Conservation (phyloP, 345 rosid species). For the Zanthoxylum bungeanum region DNA sequence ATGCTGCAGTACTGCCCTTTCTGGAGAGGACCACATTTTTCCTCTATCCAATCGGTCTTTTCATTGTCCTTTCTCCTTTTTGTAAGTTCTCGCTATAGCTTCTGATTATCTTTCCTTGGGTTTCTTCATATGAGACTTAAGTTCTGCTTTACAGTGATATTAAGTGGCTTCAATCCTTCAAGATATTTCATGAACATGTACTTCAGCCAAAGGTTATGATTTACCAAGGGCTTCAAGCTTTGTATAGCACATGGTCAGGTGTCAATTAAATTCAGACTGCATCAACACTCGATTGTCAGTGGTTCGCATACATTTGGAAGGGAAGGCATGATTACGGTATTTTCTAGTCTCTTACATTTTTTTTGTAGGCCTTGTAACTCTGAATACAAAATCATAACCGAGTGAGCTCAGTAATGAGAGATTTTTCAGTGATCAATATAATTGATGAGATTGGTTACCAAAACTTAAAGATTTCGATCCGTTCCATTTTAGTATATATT, state of each 20-base stretch:
- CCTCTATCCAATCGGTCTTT: constrained; percentile 86
- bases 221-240: constrained; percentile 19
- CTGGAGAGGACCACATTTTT: constrained; percentile 95
- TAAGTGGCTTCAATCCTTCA: constrained; percentile 96
- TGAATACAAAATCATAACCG: constrained; percentile 15
- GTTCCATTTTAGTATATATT: constrained; percentile 15
- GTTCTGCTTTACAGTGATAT: constrained; percentile 59
- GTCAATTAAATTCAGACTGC: constrained; percentile 16
- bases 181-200: constrained; percentile 91
- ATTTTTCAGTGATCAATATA: constrained; percentile 20
- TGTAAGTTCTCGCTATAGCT: constrained; percentile 49
- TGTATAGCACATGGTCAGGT: constrained; percentile 7
- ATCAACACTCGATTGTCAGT: constrained; percentile 14
- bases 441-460: constrained; percentile 17
- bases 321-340: constrained; percentile 5
- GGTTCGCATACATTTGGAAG: constrained; percentile 15
- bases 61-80: constrained; percentile 78
- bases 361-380: constrained; percentile 18
- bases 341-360: constrained; percentile 18
- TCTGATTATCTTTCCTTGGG: neutral
- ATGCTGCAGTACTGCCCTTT: constrained; percentile 81
- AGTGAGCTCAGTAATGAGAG: constrained; percentile 14
- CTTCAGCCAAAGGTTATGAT: constrained; percentile 75
- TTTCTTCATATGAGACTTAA: constrained; percentile 7
- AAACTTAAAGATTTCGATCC: constrained; percentile 30